A percentile compares a stretch with the other conserved stretches of the same genome.
Evolutionary conservation across 345 rosid species (phyloP).

Genomic region (Eucalyptus melliodora): DNA sequence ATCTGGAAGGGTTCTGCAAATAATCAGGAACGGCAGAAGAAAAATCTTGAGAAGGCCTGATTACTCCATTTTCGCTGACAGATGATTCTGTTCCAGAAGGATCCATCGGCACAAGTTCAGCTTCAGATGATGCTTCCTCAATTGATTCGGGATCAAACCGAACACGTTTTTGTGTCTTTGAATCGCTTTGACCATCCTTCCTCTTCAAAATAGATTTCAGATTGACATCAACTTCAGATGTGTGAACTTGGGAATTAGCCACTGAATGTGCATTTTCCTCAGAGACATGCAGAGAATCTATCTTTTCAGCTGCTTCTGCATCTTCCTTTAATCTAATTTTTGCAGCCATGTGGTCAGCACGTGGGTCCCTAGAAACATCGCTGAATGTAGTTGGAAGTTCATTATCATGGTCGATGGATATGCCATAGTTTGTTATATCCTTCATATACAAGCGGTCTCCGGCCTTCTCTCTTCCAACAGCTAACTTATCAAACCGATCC

Average conservation of each 20-base stretch:
- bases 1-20: slow-evolving; percentile 62
- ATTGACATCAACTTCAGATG: slow-evolving; percentile 20
- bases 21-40: slow-evolving; percentile 58
- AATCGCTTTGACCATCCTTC: slow-evolving; percentile 33
- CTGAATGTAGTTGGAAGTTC: slow-evolving; percentile 14
- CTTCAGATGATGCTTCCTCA: slow-evolving; percentile 12
- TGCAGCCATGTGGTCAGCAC: slow-evolving; percentile 66
- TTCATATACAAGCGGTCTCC: slow-evolving; percentile 43
- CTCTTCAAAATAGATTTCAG: slow-evolving; percentile 71
- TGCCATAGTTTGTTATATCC: slow-evolving; percentile 17
- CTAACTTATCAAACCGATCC: slow-evolving; percentile 72
- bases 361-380: slow-evolving; percentile 31
- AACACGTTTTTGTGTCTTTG: slow-evolving; percentile 61
- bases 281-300: slow-evolving; percentile 3
- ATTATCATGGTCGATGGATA: slow-evolving; percentile 19
- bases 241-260: background rate
- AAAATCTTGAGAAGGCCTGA: slow-evolving; percentile 2
- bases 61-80: background rate
- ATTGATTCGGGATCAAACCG: slow-evolving; percentile 53
- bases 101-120: slow-evolving; percentile 11
- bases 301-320: slow-evolving; percentile 33
- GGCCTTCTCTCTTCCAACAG: slow-evolving; percentile 41
- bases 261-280: background rate
- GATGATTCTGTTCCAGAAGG: background rate
- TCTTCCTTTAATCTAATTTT: slow-evolving; percentile 71